A percentile compares a stretch with the other conserved stretches of the same genome.
phyloP scores from a whole-genome alignment of 1,284 basidiomycete species.

The Irpex rosettiformis region DNA sequence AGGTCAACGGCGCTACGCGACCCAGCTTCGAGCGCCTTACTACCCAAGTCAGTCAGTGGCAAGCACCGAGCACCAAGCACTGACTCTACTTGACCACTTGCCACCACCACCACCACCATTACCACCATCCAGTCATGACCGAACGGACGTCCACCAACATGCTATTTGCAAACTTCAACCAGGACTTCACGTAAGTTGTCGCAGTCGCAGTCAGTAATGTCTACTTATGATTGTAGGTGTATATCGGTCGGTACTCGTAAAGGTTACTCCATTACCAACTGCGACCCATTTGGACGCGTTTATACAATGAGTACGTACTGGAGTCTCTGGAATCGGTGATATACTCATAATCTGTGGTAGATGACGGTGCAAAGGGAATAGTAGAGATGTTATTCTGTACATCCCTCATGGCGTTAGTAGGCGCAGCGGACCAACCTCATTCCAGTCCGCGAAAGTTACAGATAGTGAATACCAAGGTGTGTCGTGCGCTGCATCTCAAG shows the following conservation, averaged over 20 bases:
- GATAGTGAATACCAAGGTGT: constrained; percentile 96
- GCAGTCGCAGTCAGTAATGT: constrained; percentile 1
- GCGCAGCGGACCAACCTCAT: constrained; percentile 86
- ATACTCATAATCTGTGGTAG: constrained; percentile 35
- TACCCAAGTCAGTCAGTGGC: too few relatives aligned
- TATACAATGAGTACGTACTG: constrained; percentile 87
- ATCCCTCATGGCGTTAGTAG: constrained; percentile 93
- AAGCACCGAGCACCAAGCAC: not conserved
- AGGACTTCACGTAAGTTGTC: constrained; percentile 73
- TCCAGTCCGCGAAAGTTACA: constrained; percentile 90
- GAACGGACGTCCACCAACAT: constrained; percentile 48
- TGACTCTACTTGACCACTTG: not conserved
- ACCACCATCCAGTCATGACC: constrained; percentile 23
- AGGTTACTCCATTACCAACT: constrained; percentile 97
- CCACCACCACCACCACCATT: too few relatives aligned
- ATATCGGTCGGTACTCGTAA: constrained; percentile 93
- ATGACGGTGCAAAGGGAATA: constrained; percentile 90
- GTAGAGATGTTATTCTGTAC: constrained; percentile 99
- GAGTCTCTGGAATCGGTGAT: not conserved
- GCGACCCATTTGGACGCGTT: constrained; percentile 95
- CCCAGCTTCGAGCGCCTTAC: not conserved
- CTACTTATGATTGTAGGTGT: constrained; percentile 50
- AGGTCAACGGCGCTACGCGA: constrained; percentile 2
- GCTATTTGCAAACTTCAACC: constrained; percentile 86
- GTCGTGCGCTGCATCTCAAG: constrained; percentile 15